phyloP scores from a whole-genome alignment of 352 stramenopile genomes.

The Phytophthora rubi region DNA sequence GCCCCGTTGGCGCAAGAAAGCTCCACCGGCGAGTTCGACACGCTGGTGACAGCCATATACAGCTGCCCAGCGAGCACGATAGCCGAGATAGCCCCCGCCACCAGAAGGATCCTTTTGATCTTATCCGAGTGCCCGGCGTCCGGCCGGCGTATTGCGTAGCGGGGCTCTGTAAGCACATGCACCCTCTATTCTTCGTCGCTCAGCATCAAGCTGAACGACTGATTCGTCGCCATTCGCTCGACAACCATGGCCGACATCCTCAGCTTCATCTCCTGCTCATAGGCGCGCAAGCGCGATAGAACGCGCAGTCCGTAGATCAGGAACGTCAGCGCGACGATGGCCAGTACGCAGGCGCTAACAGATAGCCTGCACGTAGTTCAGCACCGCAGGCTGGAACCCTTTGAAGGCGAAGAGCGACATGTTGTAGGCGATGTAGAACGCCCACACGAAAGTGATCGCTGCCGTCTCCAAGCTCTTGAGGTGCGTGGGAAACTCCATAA shows the following conservation, averaged over 20 bases:
- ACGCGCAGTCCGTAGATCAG: conserved; percentile 38
- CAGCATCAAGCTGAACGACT: conserved; percentile 34
- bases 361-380: conserved; percentile 41
- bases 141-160: conserved; percentile 13
- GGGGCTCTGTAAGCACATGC: conserved; percentile 27
- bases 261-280: conserved; percentile 38
- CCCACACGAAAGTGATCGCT: conserved; percentile 36
- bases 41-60: conserved; percentile 42
- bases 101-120: conserved; percentile 40
- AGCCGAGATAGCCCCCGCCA: conserved; percentile 30
- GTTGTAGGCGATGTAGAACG: conserved; percentile 38
- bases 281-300: conserved; percentile 31
- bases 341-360: conserved; percentile 26
- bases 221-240: conserved; percentile 33
- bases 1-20: conserved; percentile 63
- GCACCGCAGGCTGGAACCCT: conserved; percentile 35
- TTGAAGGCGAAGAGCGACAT: conserved; percentile 40
- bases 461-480: conserved; percentile 31
- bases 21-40: conserved; percentile 38
- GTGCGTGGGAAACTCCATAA: conserved; percentile 17
- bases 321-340: conserved; percentile 28
- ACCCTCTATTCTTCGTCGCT: conserved; percentile 35
- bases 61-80: conserved; percentile 45
- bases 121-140: conserved; percentile 31
- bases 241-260: conserved; percentile 28